Evolutionary conservation across 345 rosid species (phyloP).

Genomic region (Capsella bursapastoris): DNA sequence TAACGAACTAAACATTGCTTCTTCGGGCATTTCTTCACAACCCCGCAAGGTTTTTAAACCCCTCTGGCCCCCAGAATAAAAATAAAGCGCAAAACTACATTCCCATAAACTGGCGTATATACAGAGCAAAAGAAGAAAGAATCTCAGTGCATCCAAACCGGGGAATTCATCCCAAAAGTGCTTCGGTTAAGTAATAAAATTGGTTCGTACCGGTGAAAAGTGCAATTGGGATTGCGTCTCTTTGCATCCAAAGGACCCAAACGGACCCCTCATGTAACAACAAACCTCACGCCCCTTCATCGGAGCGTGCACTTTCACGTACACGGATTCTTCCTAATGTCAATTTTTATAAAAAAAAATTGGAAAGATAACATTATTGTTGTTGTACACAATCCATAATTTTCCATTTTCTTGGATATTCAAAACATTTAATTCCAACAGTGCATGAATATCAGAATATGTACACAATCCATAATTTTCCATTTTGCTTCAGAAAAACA

Average conservation of each 20-base stretch:
- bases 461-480: neutral
- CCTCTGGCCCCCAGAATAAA: slow-evolving; percentile 5
- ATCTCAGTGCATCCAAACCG: slow-evolving; percentile 24
- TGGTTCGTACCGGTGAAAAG: slow-evolving; percentile 33
- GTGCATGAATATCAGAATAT: slow-evolving; percentile 8
- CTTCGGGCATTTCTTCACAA: slow-evolving; percentile 33
- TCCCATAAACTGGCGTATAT: slow-evolving; percentile 35
- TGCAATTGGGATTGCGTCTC: slow-evolving; percentile 40
- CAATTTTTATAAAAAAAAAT: neutral
- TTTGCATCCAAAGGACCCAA: slow-evolving; percentile 43
- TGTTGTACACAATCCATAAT: slow-evolving; percentile 1
- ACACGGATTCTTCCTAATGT: neutral
- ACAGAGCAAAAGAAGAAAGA: slow-evolving; percentile 35
- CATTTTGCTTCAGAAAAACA: neutral
- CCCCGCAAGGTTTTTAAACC: slow-evolving; percentile 38
- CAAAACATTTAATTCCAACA: too few relatives aligned
- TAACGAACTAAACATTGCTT: slow-evolving; percentile 13
- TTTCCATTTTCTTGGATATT: neutral
- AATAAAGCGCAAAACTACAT: slow-evolving; percentile 9
- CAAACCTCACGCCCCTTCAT: slow-evolving; percentile 30
- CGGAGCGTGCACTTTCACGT: neutral
- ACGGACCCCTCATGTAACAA: slow-evolving; percentile 26
- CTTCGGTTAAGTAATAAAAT: slow-evolving; percentile 9
- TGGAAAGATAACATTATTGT: neutral
- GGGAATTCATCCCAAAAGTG: neutral